phyloP scores from a whole-genome alignment of 192 early-diverging fungal genomes.

The Dissophora globulifera region DNA sequence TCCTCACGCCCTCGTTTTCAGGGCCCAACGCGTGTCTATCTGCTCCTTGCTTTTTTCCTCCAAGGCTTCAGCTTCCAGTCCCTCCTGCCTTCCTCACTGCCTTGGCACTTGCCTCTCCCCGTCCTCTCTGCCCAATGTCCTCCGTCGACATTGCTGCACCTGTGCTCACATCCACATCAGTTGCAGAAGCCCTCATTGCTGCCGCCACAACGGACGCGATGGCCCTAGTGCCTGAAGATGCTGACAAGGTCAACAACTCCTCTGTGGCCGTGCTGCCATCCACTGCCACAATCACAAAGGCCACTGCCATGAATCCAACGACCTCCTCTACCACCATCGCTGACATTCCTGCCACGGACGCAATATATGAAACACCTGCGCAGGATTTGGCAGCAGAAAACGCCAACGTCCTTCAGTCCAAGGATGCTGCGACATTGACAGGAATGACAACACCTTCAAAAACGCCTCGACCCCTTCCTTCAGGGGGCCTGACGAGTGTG shows the following conservation, averaged over 20 bases:
- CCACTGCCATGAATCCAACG: not conserved
- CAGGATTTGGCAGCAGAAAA: not conserved
- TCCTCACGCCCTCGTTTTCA: no score
- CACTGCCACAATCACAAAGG: not conserved
- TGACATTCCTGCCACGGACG: not conserved
- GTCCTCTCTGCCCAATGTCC: slow-evolving; percentile 15
- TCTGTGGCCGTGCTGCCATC: slow-evolving; percentile 7
- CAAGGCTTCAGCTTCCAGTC: not conserved
- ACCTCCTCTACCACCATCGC: not conserved
- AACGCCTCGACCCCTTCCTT: not conserved
- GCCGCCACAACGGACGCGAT: not conserved
- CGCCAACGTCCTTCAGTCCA: not conserved
- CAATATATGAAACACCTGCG: no score
- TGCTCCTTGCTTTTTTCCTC: no score
- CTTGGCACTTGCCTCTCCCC: not conserved
- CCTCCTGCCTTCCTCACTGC: not conserved
- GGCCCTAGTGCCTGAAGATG: not conserved
- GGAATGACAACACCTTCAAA: slow-evolving; percentile 2
- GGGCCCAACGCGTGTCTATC: no score
- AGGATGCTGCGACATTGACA: not conserved
- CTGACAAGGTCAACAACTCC: not conserved
- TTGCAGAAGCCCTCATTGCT: not conserved
- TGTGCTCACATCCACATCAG: slow-evolving; percentile 9
- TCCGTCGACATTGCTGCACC: slow-evolving; percentile 22
- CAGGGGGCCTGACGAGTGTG: not conserved